phyloP scores from a whole-genome alignment of 1,139 yeast species.

The Candida dubliniensis region DNA sequence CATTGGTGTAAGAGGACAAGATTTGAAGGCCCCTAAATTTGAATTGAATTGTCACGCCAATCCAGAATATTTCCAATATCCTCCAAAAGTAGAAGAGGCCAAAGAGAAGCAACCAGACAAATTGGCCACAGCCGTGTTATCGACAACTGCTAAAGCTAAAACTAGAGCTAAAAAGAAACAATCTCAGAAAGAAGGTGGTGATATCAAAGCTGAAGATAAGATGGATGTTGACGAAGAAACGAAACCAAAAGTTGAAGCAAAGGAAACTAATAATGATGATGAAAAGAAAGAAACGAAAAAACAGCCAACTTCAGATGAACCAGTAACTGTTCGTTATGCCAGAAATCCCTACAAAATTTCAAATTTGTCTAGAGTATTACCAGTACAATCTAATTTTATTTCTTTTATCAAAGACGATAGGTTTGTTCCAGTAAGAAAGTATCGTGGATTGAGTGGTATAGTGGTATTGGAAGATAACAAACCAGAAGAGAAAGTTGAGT shows the following conservation, averaged over 20 bases:
- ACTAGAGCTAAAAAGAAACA: slow-evolving; percentile 83
- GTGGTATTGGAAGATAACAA: slow-evolving; percentile 71
- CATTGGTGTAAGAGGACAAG: slow-evolving; percentile 72
- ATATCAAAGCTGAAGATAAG: slow-evolving; percentile 28
- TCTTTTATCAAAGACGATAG: slow-evolving; percentile 75
- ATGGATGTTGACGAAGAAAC: slow-evolving; percentile 28
- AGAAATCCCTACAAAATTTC: slow-evolving; percentile 66
- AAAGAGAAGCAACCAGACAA: slow-evolving; percentile 86
- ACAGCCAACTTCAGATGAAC: slow-evolving; percentile 29
- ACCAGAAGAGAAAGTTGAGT: slow-evolving; percentile 64
- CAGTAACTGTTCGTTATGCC: slow-evolving; percentile 41
- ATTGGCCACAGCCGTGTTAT: slow-evolving; percentile 87
- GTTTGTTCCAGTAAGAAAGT: slow-evolving; percentile 80
- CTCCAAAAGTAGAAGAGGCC: slow-evolving; percentile 81
- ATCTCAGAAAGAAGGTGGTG: slow-evolving; percentile 49
- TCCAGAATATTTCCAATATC: slow-evolving; percentile 80
- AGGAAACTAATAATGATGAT: slow-evolving; percentile 23
- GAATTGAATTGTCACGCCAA: slow-evolving; percentile 80
- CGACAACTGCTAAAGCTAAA: slow-evolving; percentile 90
- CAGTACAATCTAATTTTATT: slow-evolving; percentile 84
- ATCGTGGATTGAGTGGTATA: slow-evolving; percentile 79
- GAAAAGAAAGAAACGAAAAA: slow-evolving; percentile 21
- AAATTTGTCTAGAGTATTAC: slow-evolving; percentile 86
- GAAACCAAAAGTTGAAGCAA: slow-evolving; percentile 28
- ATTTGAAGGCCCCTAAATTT: slow-evolving; percentile 84